A percentile compares a stretch with the other conserved stretches of the same genome.
Conservation (phyloP, 139 green algal genomes). For the Chlorella sp. region DNA sequence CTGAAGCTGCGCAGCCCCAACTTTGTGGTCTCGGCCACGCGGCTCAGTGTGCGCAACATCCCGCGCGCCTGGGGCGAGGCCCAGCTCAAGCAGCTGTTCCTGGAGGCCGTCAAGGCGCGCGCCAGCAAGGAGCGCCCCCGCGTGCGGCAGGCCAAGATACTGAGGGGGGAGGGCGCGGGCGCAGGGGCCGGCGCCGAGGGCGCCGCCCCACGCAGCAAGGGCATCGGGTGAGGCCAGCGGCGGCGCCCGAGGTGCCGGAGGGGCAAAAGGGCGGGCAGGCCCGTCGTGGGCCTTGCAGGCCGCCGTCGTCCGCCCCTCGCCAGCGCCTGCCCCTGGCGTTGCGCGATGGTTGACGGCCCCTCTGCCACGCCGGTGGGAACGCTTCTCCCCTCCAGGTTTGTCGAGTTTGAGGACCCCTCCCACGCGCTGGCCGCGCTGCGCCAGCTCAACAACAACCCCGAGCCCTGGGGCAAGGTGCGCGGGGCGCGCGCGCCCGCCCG, state of each 20-base stretch:
- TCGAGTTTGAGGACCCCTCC: conserved; percentile 89
- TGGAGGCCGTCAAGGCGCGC: conserved; percentile 70
- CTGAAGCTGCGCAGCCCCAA: conserved; percentile 92
- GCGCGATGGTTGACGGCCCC: too few relatives aligned
- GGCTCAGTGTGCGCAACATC: conserved; percentile 88
- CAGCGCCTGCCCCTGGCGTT: too few relatives aligned
- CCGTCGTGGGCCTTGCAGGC: too few relatives aligned
- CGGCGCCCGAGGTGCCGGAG: too few relatives aligned
- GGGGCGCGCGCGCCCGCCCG: background rate
- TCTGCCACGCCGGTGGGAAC: too few relatives aligned
- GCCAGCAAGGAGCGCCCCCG: conserved; percentile 80
- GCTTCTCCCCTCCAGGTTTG: too few relatives aligned
- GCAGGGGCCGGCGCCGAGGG: conserved; percentile 33
- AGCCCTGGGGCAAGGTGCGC: conserved; percentile 17
- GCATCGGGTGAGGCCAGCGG: too few relatives aligned
- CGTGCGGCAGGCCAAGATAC: conserved; percentile 85
- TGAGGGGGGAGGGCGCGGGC: conserved; percentile 76
- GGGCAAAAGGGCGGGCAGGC: too few relatives aligned
- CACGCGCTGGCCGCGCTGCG: conserved; percentile 89
- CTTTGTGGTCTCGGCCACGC: conserved; percentile 85
- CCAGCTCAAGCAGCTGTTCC: conserved; percentile 56
- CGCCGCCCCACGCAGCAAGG: conserved; percentile 41
- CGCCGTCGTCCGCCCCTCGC: too few relatives aligned
- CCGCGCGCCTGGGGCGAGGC: conserved; percentile 68
- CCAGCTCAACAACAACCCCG: conserved; percentile 97